These are phyloP conservation scores for Claviceps capensis DNA, from an alignment of 2,329 filamentous ascomycete genomes.

Conservation along the genomic window DNA sequence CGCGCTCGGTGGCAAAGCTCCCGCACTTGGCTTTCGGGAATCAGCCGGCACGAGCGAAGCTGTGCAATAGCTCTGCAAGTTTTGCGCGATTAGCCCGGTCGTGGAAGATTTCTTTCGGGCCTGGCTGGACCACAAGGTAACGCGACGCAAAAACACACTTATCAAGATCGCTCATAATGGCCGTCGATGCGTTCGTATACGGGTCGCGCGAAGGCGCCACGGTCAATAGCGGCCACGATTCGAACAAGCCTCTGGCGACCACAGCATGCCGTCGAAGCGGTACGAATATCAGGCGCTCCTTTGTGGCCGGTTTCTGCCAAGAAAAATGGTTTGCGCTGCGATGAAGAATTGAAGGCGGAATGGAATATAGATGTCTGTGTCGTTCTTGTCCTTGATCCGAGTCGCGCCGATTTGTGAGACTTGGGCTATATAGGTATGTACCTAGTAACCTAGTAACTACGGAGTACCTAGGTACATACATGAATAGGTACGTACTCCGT, in stretches of 20 bases:
- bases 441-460: no score
- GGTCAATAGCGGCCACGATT: slow-evolving; percentile 9
- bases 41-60: slow-evolving; percentile 87
- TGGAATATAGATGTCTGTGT: no score
- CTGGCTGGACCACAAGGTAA: no score
- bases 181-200: not conserved
- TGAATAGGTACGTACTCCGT: no score
- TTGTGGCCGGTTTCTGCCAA: not conserved
- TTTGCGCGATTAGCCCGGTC: not conserved
- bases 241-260: slow-evolving; percentile 5
- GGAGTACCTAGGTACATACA: no score
- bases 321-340: not conserved
- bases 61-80: slow-evolving; percentile 72
- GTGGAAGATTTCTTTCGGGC: not conserved
- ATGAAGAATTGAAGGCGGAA: not conserved
- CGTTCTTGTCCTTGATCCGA: not conserved
- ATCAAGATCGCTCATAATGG: slow-evolving; percentile 82
- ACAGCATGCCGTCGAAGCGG: slow-evolving; percentile 13
- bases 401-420: not conserved
- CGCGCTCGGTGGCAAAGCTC: slow-evolving; percentile 96
- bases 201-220: slow-evolving; percentile 7
- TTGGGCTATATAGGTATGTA: not conserved
- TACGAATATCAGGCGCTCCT: not conserved
- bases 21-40: slow-evolving; percentile 87
- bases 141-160: slow-evolving; percentile 39